Evolutionary conservation across 768 basidiomycete species (phyloP), one percentile per base, ranked within the genome.

Genomic region (Suillus luteus): DNA sequence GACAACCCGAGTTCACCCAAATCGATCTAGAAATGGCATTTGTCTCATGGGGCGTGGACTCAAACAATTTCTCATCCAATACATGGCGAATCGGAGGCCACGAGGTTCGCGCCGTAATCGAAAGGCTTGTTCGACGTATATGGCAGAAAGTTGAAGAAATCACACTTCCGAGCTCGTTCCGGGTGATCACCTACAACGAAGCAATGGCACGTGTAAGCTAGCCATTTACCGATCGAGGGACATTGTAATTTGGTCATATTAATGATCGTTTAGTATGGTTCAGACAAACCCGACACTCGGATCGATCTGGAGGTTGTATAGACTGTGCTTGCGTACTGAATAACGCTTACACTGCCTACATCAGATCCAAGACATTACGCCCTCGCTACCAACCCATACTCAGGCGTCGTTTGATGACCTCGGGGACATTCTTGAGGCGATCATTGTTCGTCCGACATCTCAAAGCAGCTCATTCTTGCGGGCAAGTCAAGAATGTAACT

Each of bases 1-100:
- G 96, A 51, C 96, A 98, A 72, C 95, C 96, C 0, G 96, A 98
- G 75, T 98, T 98, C 77, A 98, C 96, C 24, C 96, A 98, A 78
- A 82, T 98, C 65, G 96, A 98, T 86, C 77, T 98, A 66, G 96
- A 98, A 78, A 96, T 97, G 92, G 94, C 91, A 2, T 98, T 91
- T 77, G 89, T 96, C 19, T 90, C 90, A 9, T 97, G 96, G 88
- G 90, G 89, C 57, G 67, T 70, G 3, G 57, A 62, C 35, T 61
- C 22, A 11, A 11, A 57, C 19, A 59, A 31, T 37, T 69, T 74
- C 59, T 60, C 72, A 51, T 44, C 62, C 40, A 76, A 83, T 63
- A 64, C 66, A 11, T 98, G 96, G 96, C 81, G 86, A 60, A 96
- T 98, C 61, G 96, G 96, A 27, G 95, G 93, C 19, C 74, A 73